phyloP scores from a whole-genome alignment of 306 rosid genomes.

The Alnus rubra region DNA sequence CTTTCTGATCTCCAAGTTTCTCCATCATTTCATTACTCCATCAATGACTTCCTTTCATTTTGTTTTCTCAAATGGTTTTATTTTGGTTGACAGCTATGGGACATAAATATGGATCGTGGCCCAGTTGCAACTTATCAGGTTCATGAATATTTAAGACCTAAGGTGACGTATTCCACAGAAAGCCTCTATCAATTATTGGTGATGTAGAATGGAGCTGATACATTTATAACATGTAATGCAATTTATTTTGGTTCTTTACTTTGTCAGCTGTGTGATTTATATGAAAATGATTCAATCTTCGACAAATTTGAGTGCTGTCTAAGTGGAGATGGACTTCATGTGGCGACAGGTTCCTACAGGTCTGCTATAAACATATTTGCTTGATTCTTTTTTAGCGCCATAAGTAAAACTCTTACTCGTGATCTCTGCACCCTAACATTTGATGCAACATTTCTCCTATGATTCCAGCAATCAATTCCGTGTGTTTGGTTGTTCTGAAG shows the following conservation, averaged over 20 bases:
- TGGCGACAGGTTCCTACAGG: conserved; percentile 99
- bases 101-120: conserved; percentile 62
- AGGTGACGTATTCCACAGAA: conserved; percentile 48
- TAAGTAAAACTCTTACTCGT: background rate
- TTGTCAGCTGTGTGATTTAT: conserved; percentile 85
- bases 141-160: conserved; percentile 88
- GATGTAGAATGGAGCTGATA: background rate
- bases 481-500: conserved; percentile 82
- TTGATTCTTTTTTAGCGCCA: background rate
- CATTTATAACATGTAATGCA: background rate
- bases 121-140: conserved; percentile 59
- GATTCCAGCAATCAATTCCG: conserved; percentile 90
- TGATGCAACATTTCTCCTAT: conserved; percentile 24
- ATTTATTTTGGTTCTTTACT: conserved; percentile 20
- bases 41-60: background rate
- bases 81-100: conserved; percentile 48
- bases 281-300: conserved; percentile 94
- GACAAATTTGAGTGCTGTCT: conserved; percentile 97
- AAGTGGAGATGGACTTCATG: conserved; percentile 86
- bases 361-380: conserved; percentile 23
- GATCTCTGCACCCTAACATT: background rate
- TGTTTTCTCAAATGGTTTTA: conserved; percentile 11
- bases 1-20: conserved; percentile 9
- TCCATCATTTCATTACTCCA: background rate
- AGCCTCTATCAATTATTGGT: background rate